Evolutionary conservation across 2,329 filamentous ascomycete species (phyloP).

Genomic region (Botryotinia calthae): DNA sequence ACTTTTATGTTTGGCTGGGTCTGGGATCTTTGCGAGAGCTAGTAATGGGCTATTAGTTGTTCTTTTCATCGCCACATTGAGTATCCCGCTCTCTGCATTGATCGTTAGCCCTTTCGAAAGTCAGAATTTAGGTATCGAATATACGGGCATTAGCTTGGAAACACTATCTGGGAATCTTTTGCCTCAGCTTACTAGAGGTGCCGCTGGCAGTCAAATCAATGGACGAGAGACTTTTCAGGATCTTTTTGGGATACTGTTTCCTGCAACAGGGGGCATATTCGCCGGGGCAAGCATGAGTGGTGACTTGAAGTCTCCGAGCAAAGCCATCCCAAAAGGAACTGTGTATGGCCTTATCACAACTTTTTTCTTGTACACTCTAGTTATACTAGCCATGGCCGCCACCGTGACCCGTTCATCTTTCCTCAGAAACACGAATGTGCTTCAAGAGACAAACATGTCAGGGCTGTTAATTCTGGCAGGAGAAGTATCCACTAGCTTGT

Average conservation of each 20-base stretch:
- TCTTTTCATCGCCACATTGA: constrained; percentile 70
- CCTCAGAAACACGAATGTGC: constrained; percentile 66
- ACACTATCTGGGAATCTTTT: constrained; percentile 74
- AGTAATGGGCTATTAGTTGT: constrained; percentile 74
- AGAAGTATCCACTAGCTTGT: constrained; percentile 78
- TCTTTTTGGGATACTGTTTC: constrained; percentile 83
- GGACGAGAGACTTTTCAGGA: constrained; percentile 72
- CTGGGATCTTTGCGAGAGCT: constrained; percentile 73
- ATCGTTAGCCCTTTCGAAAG: constrained; percentile 66
- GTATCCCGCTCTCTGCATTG: constrained; percentile 77
- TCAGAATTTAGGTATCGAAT: constrained; percentile 61
- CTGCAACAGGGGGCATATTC: constrained; percentile 58
- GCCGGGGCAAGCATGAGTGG: constrained; percentile 88
- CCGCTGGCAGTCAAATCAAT: constrained; percentile 58
- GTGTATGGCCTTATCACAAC: constrained; percentile 74
- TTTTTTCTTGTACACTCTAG: constrained; percentile 70
- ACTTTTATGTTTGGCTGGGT: constrained; percentile 73
- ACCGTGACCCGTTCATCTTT: constrained; percentile 74
- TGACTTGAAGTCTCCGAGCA: constrained; percentile 78
- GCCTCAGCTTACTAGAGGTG: constrained; percentile 62
- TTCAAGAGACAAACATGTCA: constrained; percentile 78
- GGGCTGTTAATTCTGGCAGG: constrained; percentile 71
- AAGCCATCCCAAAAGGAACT: constrained; percentile 81
- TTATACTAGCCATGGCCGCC: constrained; percentile 74
- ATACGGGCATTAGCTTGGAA: constrained; percentile 70